A percentile compares a stretch with the other conserved stretches of the same genome.
Evolutionary conservation across 2,329 filamentous ascomycete genomes (phyloP).

Genomic region (Periconia sp.): DNA sequence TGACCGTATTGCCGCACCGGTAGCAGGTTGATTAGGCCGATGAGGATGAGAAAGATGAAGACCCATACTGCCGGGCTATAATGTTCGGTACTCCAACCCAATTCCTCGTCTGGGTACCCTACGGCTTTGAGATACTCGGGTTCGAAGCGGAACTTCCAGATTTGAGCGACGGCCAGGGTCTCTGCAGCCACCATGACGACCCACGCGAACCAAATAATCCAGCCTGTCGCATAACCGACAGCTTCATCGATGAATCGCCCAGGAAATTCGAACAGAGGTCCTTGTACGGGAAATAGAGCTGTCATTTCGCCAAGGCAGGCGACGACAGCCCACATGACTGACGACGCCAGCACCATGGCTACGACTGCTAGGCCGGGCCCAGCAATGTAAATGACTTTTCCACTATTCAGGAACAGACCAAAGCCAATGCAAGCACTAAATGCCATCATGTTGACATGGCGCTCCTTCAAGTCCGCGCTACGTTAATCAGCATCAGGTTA

Average conservation of each 20-base stretch:
- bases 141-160: conserved; percentile 50
- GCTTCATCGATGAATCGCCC: conserved; percentile 79
- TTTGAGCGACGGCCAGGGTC: conserved; percentile 47
- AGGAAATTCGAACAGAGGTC: conserved; percentile 87
- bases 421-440: conserved; percentile 45
- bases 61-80: conserved; percentile 66
- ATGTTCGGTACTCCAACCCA: conserved; percentile 77
- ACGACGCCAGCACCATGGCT: conserved; percentile 43
- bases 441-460: conserved; percentile 46
- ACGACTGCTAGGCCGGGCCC: conserved; percentile 47
- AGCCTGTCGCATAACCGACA: conserved; percentile 53
- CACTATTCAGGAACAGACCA: conserved; percentile 46
- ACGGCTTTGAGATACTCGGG: conserved; percentile 35
- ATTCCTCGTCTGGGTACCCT: conserved; percentile 37
- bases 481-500: not conserved
- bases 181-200: conserved; percentile 73
- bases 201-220: conserved; percentile 73
- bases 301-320: conserved; percentile 78
- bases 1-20: conserved; percentile 87
- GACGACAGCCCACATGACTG: conserved; percentile 46
- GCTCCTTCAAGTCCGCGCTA: conserved; percentile 32
- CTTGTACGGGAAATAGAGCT: conserved; percentile 84
- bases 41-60: conserved; percentile 75
- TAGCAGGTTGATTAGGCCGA: conserved; percentile 83
- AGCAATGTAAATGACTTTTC: conserved; percentile 45